Percentiles rank a stretch among this genome's conserved stretches.
phyloP scores from a whole-genome alignment of 2,329 filamentous ascomycete species.

The Beauveria sp. region DNA sequence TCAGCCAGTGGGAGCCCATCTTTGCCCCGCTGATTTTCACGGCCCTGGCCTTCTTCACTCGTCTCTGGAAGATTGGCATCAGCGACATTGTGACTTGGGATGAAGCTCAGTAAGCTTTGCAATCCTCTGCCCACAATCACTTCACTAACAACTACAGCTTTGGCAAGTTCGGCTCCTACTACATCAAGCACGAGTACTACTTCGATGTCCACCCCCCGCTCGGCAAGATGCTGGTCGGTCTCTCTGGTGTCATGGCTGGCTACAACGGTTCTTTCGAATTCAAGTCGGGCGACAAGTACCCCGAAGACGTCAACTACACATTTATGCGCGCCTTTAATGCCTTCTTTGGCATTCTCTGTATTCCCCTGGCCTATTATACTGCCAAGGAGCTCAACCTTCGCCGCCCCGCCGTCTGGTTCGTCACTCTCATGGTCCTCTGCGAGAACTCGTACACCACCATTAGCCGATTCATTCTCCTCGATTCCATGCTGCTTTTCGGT shows the following conservation, averaged over 20 bases:
- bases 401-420: slow-evolving; percentile 84
- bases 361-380: slow-evolving; percentile 92
- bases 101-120: slow-evolving; percentile 50
- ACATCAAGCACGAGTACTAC: slow-evolving; percentile 98
- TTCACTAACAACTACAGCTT: slow-evolving; percentile 47
- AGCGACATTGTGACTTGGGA: slow-evolving; percentile 62
- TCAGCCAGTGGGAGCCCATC: slow-evolving; percentile 57
- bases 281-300: slow-evolving; percentile 96
- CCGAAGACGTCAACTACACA: slow-evolving; percentile 88
- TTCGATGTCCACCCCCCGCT: slow-evolving; percentile 87
- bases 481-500: slow-evolving; percentile 97
- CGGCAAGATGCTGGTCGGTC: slow-evolving; percentile 95
- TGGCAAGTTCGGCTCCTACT: slow-evolving; percentile 97
- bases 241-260: slow-evolving; percentile 91
- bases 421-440: slow-evolving; percentile 94
- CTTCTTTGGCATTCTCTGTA: slow-evolving; percentile 83
- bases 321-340: slow-evolving; percentile 99
- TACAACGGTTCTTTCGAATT: slow-evolving; percentile 99
- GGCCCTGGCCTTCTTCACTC: slow-evolving; percentile 55
- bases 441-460: slow-evolving; percentile 99
- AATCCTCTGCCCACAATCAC: slow-evolving; percentile 13
- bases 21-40: slow-evolving; percentile 56
- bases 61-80: slow-evolving; percentile 62
- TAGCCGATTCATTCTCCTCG: slow-evolving; percentile 93
- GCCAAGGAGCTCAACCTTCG: slow-evolving; percentile 84